Evolutionary conservation across 140 eudicot species (phyloP).

Genomic region (Bidens hawaiensis): DNA sequence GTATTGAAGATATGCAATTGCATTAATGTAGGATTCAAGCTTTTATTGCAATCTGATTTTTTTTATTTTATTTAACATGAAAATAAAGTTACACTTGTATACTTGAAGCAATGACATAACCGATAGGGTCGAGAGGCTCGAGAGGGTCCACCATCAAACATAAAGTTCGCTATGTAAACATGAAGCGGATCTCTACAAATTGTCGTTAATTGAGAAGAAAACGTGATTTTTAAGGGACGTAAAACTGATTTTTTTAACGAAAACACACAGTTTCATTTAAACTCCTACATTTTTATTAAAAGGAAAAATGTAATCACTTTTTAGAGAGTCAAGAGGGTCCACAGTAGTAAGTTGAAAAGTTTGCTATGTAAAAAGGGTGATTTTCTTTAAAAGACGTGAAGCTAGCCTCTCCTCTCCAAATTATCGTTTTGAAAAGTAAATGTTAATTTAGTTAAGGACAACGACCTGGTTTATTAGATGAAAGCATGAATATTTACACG

Average conservation of each 20-base stretch:
- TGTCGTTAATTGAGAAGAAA: background rate
- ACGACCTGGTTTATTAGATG: no score
- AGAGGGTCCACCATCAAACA: background rate
- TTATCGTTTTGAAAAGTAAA: no score
- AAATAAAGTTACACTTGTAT: background rate
- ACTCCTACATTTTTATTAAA: no score
- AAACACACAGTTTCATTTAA: no score
- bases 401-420: no score
- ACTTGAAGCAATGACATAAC: background rate
- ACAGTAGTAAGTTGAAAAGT: no score
- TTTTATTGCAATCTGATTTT: conserved; percentile 7
- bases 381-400: no score
- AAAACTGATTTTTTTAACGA: background rate
- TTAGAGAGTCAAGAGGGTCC: no score
- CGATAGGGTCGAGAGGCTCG: background rate
- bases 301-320: no score
- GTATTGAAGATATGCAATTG: conserved; percentile 63
- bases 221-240: background rate
- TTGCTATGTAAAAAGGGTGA: no score
- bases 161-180: background rate
- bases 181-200: background rate
- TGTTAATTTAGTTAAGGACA: no score
- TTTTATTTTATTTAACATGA: background rate
- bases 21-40: conserved; percentile 66
- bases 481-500: background rate